Conservation (phyloP, 305 asterid genomes). For the Fraxinus baroniana region DNA sequence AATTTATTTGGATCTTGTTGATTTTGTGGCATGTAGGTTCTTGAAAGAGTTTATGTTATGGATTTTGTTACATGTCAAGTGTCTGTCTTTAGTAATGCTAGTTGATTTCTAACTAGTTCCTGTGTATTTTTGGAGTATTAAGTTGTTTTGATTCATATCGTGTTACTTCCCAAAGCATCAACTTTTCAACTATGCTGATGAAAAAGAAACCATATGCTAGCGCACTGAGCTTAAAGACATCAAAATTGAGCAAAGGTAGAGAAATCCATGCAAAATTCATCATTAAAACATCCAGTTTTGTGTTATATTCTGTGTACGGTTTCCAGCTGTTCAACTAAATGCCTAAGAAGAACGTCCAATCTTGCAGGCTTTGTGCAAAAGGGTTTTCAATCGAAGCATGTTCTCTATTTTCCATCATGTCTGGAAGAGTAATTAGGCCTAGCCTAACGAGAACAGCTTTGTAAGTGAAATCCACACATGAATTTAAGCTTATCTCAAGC, state of each 20-base stretch:
- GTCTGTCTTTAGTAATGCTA: background rate
- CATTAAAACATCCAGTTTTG: background rate
- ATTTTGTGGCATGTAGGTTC: background rate
- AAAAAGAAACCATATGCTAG: constrained; percentile 17
- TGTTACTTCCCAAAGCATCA: background rate
- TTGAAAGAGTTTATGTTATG: background rate
- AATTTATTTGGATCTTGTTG: background rate
- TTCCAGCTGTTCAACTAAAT: constrained; percentile 24
- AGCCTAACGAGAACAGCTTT: constrained; percentile 26
- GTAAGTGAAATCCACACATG: constrained; percentile 33
- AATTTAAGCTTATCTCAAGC: constrained; percentile 5
- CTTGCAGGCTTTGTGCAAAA: constrained; percentile 33
- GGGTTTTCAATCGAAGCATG: constrained; percentile 23
- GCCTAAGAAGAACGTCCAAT: constrained; percentile 19
- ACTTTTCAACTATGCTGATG: background rate
- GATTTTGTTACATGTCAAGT: background rate
- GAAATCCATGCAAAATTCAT: constrained; percentile 2
- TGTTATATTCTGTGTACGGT: background rate
- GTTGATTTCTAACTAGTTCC: background rate
- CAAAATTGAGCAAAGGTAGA: background rate
- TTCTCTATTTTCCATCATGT: constrained; percentile 25
- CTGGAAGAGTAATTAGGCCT: constrained; percentile 19
- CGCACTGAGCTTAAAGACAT: constrained; percentile 9
- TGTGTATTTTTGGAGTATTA: background rate
- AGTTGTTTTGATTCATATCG: background rate